phyloP scores from a whole-genome alignment of 2,329 filamentous ascomycete species.

The Colletotrichum simmondsii region DNA sequence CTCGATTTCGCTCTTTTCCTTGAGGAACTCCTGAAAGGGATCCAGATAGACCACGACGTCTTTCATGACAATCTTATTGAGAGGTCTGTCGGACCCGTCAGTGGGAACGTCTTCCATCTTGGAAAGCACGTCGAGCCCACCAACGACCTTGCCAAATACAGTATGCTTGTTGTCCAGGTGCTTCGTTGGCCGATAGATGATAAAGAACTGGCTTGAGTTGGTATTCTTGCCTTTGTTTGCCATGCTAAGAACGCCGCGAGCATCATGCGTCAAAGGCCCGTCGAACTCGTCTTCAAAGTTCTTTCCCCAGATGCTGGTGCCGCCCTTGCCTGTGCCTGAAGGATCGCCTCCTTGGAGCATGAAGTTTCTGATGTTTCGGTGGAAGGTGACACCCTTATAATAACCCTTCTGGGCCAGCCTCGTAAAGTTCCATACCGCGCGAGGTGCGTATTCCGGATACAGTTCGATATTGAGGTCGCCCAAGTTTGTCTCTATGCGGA shows the following conservation, averaged over 20 bases:
- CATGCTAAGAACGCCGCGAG: slow-evolving; percentile 87
- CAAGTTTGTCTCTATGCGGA: slow-evolving; percentile 85
- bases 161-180: slow-evolving; percentile 97
- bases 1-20: slow-evolving; percentile 75
- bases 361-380: slow-evolving; percentile 94
- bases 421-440: slow-evolving; percentile 97
- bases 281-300: slow-evolving; percentile 95
- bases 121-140: slow-evolving; percentile 76
- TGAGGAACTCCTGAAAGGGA: slow-evolving; percentile 93
- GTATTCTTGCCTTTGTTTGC: slow-evolving; percentile 99
- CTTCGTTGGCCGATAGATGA: slow-evolving; percentile 84
- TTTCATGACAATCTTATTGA: slow-evolving; percentile 82
- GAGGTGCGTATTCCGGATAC: slow-evolving; percentile 89
- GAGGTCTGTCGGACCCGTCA: slow-evolving; percentile 80
- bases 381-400: slow-evolving; percentile 86
- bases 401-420: slow-evolving; percentile 89
- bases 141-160: slow-evolving; percentile 90
- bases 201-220: slow-evolving; percentile 95
- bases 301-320: slow-evolving; percentile 91
- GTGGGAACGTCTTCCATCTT: slow-evolving; percentile 82
- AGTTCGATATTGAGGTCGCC: slow-evolving; percentile 91
- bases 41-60: slow-evolving; percentile 90
- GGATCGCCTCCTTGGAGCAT: slow-evolving; percentile 99
- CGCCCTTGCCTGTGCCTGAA: slow-evolving; percentile 91
- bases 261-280: slow-evolving; percentile 85